Evolutionary conservation across 768 basidiomycete genomes (phyloP), one percentile per base, ranked within the genome.

Genomic region (Serendipita sp.): DNA sequence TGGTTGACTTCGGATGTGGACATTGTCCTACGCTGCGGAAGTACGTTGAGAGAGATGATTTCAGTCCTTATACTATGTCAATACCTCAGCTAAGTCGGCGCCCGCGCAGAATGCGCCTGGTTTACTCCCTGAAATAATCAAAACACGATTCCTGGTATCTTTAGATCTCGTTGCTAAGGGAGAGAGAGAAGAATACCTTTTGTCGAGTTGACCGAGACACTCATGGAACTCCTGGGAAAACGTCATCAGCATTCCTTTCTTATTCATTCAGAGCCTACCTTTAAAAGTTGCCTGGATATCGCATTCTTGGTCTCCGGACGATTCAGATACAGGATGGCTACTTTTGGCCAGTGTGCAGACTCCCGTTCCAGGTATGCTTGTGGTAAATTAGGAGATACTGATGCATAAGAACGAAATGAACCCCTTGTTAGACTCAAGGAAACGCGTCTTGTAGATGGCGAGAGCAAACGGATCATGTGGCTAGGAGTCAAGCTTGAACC

Each of bases 61-160:
- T 53, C 31, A 29, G 16, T 13, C 18, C 44, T 13, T 45, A 45
- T 45, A 45, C 44, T 53, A 53, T 53, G 52, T 13, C 29, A n/a
- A 60, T 63, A 93, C 79, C 71, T 97, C 93, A 60, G 77, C 77
- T 52, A 96, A 82, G 73, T 97, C 93, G 5, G 93, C 93, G 10
- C 93, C 93, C 15, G 93, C 85, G 71, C 93, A 97, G 74, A 96
- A 97, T 2, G 88, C 78, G 27, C 84, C 84, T n/a, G 78, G 68
- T 0, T 84, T 80, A 0, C 88, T 81, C 4, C 93, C 93, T 63
- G 85, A 82, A n/a, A 97, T 72, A 63, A 97, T 83, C 65, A 97
- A 80, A 0, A 87, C 83, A 64, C 91, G 86, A 62, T 86, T 77
- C 64, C 87, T 91, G 44, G 45, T 65, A 37, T 18, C 43, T 27